phyloP scores from a whole-genome alignment of 1,284 basidiomycete species.

The Ustilago bromivora region DNA sequence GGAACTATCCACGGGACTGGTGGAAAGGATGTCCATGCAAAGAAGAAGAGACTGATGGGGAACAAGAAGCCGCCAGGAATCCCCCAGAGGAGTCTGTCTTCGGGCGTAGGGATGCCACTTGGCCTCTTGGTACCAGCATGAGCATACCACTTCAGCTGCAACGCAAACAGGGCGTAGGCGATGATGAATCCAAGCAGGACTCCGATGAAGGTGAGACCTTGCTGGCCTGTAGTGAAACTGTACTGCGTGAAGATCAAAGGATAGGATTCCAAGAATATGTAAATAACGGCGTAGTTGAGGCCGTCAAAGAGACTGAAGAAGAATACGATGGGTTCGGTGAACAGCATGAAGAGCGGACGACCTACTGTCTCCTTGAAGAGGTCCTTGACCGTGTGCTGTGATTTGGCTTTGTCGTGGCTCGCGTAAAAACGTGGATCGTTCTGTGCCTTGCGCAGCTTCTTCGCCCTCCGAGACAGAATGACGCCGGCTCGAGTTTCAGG shows the following conservation, averaged over 20 bases:
- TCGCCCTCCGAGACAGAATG: constrained; percentile 68
- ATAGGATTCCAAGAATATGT: constrained; percentile 70
- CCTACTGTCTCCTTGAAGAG: constrained; percentile 61
- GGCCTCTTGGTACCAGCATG: constrained; percentile 39
- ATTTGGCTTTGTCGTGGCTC: constrained; percentile 67
- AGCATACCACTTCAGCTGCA: constrained; percentile 39
- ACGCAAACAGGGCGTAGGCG: constrained; percentile 40
- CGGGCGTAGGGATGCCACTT: constrained; percentile 37
- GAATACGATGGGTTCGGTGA: constrained; percentile 68
- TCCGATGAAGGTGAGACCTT: constrained; percentile 57
- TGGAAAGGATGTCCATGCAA: constrained; percentile 61
- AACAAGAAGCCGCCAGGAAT: constrained; percentile 46
- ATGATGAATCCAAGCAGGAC: constrained; percentile 50
- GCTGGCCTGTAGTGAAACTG: constrained; percentile 44
- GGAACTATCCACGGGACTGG: constrained; percentile 58
- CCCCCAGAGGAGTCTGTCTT: constrained; percentile 51
- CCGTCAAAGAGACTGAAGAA: constrained; percentile 62
- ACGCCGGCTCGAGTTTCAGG: constrained; percentile 64
- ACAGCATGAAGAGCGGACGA: constrained; percentile 61
- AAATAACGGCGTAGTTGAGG: constrained; percentile 66
- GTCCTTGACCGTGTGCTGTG: constrained; percentile 50
- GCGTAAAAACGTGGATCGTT: constrained; percentile 66
- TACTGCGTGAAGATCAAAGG: constrained; percentile 69
- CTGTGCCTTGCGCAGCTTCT: constrained; percentile 60
- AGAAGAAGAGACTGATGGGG: constrained; percentile 56